Conservation (phyloP, 176 grass and related monocot species). For the Zoysia japonica region DNA sequence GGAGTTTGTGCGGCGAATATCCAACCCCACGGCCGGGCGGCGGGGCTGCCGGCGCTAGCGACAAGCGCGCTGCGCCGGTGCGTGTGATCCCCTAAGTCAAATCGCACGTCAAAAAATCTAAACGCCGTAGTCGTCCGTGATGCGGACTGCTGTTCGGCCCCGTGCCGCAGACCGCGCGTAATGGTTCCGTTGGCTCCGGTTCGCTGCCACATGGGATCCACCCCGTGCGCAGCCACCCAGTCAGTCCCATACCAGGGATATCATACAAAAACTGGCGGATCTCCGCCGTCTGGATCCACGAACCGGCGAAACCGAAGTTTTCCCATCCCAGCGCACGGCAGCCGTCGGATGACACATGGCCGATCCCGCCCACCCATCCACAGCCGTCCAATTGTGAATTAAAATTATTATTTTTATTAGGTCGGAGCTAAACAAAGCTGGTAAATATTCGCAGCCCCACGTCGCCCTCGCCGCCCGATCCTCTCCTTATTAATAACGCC, state of each 20-base stretch:
- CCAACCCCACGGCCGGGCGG: no score
- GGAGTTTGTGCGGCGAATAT: no score
- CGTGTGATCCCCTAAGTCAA: not conserved
- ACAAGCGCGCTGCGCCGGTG: no score
- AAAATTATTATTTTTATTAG: not conserved
- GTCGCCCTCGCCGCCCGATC: not conserved
- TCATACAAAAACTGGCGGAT: constrained; percentile 5
- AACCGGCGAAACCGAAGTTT: constrained; percentile 20
- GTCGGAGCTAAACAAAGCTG: not conserved
- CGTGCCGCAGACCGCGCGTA: no score
- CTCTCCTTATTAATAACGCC: constrained; percentile 37
- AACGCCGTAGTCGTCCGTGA: not conserved
- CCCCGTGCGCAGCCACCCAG: not conserved
- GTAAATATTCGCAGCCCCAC: not conserved
- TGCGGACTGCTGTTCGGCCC: not conserved
- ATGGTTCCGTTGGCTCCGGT: not conserved
- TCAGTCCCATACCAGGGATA: constrained; percentile 35
- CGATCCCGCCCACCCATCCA: not conserved
- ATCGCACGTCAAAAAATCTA: not conserved
- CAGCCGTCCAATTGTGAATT: constrained; percentile 10
- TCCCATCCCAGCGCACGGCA: not conserved
- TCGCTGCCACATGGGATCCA: not conserved
- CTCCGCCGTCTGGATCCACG: constrained; percentile 12
- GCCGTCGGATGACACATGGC: constrained; percentile 39
- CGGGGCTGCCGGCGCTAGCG: no score